Percentiles rank a stretch among this genome's conserved stretches.
Conservation (phyloP, 148 eudicot species). For the Diospyros lotus region DNA sequence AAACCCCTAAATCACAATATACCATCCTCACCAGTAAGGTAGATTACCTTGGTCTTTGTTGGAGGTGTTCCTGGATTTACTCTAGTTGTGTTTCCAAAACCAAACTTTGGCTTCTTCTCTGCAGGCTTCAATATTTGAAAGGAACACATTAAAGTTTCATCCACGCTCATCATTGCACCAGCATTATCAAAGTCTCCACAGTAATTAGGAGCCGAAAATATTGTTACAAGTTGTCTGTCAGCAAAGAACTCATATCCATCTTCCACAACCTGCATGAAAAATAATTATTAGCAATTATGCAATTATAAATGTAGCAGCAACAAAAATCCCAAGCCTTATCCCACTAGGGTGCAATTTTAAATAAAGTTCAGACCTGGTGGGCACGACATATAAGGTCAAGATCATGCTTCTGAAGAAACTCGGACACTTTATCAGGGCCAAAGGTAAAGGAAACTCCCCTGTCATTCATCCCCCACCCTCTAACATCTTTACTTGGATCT, state of each 20-base stretch:
- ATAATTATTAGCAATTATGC: neutral
- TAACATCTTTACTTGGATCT: conserved; percentile 44
- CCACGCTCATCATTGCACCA: conserved; percentile 58
- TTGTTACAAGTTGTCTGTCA: conserved; percentile 52
- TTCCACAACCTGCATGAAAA: conserved; percentile 38
- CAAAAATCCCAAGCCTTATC: no score
- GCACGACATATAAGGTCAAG: conserved; percentile 47
- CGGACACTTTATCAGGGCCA: conserved; percentile 40
- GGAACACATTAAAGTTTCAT: conserved; percentile 49
- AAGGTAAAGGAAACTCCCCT: conserved; percentile 50
- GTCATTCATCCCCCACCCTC: conserved; percentile 55
- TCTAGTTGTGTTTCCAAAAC: conserved; percentile 38
- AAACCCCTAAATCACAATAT: neutral
- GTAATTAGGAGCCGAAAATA: conserved; percentile 54
- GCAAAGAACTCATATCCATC: conserved; percentile 59
- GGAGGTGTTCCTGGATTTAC: conserved; percentile 31
- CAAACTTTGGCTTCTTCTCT: conserved; percentile 44
- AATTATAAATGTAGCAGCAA: neutral
- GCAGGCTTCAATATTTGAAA: conserved; percentile 53
- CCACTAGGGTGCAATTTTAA: neutral
- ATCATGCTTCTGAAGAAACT: conserved; percentile 42
- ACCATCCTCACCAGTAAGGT: neutral
- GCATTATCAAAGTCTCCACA: conserved; percentile 59
- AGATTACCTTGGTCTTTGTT: conserved; percentile 29
- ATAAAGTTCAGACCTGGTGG: conserved; percentile 33